Evolutionary conservation across 306 rosid genomes (phyloP), one percentile per base, ranked within the genome.

Genomic region (Comarum palustre): DNA sequence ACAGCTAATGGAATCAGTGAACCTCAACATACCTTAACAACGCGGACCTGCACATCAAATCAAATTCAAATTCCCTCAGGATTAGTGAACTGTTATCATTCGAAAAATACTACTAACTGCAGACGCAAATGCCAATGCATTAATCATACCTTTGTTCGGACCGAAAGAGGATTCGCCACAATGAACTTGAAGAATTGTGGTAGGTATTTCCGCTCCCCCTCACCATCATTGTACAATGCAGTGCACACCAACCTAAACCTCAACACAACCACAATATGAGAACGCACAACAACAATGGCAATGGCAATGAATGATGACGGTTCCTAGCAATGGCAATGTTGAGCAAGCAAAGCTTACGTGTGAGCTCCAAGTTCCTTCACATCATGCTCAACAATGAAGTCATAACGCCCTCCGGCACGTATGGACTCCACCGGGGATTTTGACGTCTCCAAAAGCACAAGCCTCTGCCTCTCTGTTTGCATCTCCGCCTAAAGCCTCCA

Each of bases 281-380:
- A 79, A 46, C 46, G 27, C 47, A n/a, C 47, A 75, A 20, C 65
- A 65, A 15, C 31, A 45, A 55, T 43, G 50, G 17, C n/a, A 27
- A 61, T 20, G 9, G 0, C 50, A 45, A 45, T 5, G 0, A 45
- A 45, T n/a, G n/a, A n/a, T n/a, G n/a, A n/a, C n/a, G n/a, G n/a
- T n/a, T n/a, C n/a, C n/a, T n/a, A n/a, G 20, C 17, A 62, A 6
- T 24, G 39, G 52, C 0, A 25, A 48, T 25, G 10, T 3, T 13
- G 13, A 51, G 3, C 54, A 63, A 63, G 75, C 43, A 9, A 39
- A 8, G 43, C 85, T 78, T 78, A 94, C 98, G 97, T 94, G 86
- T 94, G 97, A 81, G 97, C 88, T 73, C 98, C 98, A 36, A 94
- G 97, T 76, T 94, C 97, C 83, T 91, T 94, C 72, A 94, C 98